Evolutionary conservation across 2,329 filamentous ascomycete species (phyloP).

Genomic region (Leptographium galeiforme): DNA sequence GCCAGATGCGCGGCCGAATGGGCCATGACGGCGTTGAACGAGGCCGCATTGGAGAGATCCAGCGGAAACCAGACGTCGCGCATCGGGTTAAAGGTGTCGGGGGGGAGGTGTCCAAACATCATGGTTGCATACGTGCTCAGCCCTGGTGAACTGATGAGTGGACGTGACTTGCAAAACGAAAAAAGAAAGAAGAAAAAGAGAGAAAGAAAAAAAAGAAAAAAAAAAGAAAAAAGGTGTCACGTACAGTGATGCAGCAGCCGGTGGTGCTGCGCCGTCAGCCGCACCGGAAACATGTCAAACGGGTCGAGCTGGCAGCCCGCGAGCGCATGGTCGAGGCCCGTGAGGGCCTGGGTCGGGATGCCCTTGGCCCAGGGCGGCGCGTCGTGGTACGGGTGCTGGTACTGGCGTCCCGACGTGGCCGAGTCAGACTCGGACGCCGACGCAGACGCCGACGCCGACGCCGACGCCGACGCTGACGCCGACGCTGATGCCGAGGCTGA

Average conservation of each 20-base stretch:
- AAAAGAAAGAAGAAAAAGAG: no score
- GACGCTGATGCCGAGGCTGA: no score
- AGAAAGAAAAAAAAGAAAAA: no score
- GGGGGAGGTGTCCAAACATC: constrained; percentile 18
- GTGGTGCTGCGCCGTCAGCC: constrained; percentile 20
- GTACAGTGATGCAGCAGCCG: constrained; percentile 24
- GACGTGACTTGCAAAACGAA: no score
- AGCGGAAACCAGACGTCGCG: constrained; percentile 25
- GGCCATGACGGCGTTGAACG: constrained; percentile 26
- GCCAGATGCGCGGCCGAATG: constrained; percentile 25
- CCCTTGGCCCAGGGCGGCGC: neutral
- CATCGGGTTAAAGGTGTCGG: constrained; percentile 21
- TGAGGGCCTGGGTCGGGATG: constrained; percentile 13
- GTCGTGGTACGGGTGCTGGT: no score
- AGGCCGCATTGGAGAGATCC: constrained; percentile 25
- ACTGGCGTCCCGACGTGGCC: constrained; percentile 5
- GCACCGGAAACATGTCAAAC: constrained; percentile 22
- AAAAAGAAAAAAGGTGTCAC: no score
- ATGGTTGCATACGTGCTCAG: constrained; percentile 18
- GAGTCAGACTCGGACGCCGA: neutral
- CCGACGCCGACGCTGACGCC: no score
- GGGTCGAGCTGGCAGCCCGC: constrained; percentile 18
- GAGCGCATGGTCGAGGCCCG: constrained; percentile 18
- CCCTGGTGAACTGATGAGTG: constrained; percentile 11
- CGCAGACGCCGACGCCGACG: no score